These are phyloP conservation scores for Rubia peregrina DNA, from an alignment of 305 asterid genomes.

Conservation along the genomic window DNA sequence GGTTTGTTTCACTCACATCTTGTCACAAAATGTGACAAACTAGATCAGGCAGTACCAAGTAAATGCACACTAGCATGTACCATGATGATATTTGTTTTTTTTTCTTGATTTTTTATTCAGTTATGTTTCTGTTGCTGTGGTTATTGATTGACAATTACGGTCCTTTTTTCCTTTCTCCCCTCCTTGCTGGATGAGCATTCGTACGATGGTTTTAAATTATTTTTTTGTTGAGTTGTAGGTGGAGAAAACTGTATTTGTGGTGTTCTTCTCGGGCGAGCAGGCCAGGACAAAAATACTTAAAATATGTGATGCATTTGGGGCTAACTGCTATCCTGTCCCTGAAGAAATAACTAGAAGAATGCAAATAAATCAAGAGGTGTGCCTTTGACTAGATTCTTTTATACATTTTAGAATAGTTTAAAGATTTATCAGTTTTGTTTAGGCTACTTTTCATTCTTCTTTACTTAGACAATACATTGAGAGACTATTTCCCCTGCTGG, in stretches of 20 bases:
- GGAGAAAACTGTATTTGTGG: constrained; percentile 86
- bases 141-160: neutral
- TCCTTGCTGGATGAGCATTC: neutral
- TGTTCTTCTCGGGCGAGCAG: constrained; percentile 98
- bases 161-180: neutral
- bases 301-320: constrained; percentile 97
- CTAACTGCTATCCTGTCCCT: constrained; percentile 96
- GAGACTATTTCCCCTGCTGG: neutral
- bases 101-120: neutral
- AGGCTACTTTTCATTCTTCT: neutral
- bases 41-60: neutral
- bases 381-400: constrained; percentile 23
- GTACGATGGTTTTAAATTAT: neutral
- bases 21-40: neutral
- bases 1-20: neutral
- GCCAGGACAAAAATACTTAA: constrained; percentile 85
- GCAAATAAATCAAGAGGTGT: constrained; percentile 82
- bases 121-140: neutral
- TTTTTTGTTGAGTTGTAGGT: constrained; percentile 45
- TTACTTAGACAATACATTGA: neutral
- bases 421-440: neutral
- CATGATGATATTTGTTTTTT: too few relatives aligned
- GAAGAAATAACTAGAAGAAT: constrained; percentile 70
- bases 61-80: neutral
- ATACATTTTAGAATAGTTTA: neutral